Percentiles rank a stretch among this genome's conserved stretches.
Evolutionary conservation across 106 monocot species (phyloP).

Genomic region (Hemerocallis citrina): DNA sequence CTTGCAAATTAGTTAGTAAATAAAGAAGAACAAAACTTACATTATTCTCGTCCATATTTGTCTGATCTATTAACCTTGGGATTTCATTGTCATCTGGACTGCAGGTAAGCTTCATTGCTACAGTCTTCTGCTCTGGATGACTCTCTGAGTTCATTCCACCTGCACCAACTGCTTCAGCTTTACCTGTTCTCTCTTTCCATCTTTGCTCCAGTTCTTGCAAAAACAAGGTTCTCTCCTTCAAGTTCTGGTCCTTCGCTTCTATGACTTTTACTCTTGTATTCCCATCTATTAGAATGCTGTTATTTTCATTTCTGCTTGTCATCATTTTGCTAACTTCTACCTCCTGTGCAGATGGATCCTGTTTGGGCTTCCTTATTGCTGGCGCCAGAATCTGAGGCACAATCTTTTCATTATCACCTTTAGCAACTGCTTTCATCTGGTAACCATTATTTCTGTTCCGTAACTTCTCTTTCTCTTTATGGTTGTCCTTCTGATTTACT

Average conservation of each 20-base stretch:
- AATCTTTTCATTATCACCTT: constrained; percentile 9
- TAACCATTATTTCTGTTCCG: constrained; percentile 4
- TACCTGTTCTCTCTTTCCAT: constrained; percentile 16
- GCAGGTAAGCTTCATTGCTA: background rate
- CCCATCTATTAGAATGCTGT: background rate
- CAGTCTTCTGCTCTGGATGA: constrained; percentile 6
- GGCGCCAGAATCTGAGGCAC: background rate
- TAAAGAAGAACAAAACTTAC: constrained; percentile 17
- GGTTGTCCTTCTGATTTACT: constrained; percentile 5
- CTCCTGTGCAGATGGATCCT: constrained; percentile 17
- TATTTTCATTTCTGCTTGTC: constrained; percentile 7
- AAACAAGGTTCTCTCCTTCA: constrained; percentile 13
- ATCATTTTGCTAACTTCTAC: background rate
- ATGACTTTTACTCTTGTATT: constrained; percentile 2
- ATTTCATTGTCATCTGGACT: background rate
- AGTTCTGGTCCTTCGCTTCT: background rate
- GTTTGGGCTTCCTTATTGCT: background rate
- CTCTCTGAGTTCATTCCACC: background rate
- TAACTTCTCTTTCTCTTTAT: constrained; percentile 8
- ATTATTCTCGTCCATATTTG: constrained; percentile 3
- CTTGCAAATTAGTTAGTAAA: background rate
- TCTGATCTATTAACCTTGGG: background rate
- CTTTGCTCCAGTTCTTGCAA: constrained; percentile 19
- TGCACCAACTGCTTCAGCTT: constrained; percentile 3
- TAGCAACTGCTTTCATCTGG: constrained; percentile 5